Base-by-base conservation (phyloP, 1,139 yeast species). In the Meyerozyma elateridarum region DNA sequence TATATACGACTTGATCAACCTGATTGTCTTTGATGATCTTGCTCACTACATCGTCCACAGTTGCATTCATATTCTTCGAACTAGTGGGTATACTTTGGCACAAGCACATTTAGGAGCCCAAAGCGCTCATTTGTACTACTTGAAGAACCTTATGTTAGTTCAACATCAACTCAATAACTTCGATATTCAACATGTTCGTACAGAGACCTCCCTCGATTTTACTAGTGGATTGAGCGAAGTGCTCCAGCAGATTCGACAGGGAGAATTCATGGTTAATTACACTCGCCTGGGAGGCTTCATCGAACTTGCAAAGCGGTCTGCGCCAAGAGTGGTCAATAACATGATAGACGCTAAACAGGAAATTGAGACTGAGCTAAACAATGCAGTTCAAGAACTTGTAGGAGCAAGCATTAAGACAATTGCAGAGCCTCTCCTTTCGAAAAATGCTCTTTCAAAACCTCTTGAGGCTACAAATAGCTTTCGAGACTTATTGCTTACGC, bases 21-120 rank as follows among this genome's bases (percentile, higher is more conserved):
- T 83, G 1, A 64, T 74, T 7, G 85, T 88, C 1, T 89, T 89
- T 59, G 95, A 88, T 49, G 95, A 87, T 49, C 59, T 89, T 40
- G 95, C 96, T 0, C 95, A 88, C 52, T 77, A 83, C 35, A 79
- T 87, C 36, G 85, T 89, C 5, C 95, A 85, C 49, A 75, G 83
- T 30, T 82, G 94, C 45, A 71, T 89, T 24, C 53, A 61, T 25
- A 32, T 83, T 77, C 19, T 67, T 70, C 52, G 72, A 61, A 52
- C 64, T 49, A 46, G 60, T 22, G 85, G 84, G 6, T 74, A 71
- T 42, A 61, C 39, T 58, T 70, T 38, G 41, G 61, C 55, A 32
- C 58, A 34, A 46, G 69, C 32, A 15, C 64, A 56, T 54, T 65
- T 47, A 64, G 52, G 71, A 41, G 53, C 70, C 5, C 44, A 73